Conservation (phyloP, 805 yeast species). For the Pichia kluyveri region DNA sequence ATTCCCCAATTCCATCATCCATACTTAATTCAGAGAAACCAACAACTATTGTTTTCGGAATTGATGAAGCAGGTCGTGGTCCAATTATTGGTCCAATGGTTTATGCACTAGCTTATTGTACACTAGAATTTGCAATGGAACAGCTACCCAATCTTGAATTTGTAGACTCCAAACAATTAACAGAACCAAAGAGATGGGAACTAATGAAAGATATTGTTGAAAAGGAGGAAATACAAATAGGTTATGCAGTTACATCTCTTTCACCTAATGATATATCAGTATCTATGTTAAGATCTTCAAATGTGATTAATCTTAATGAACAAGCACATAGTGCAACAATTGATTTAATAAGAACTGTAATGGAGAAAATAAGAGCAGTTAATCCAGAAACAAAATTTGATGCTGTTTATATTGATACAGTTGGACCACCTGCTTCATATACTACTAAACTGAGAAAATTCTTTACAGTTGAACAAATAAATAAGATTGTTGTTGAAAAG, state of each 20-base stretch:
- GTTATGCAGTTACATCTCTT: constrained; percentile 82
- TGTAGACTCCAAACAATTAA: constrained; percentile 87
- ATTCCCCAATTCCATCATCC: not conserved
- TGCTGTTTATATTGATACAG: constrained; percentile 87
- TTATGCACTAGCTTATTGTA: constrained; percentile 78
- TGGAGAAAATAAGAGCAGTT: constrained; percentile 28
- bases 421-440: constrained; percentile 87
- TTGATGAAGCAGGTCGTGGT: constrained; percentile 98
- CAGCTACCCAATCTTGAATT: constrained; percentile 58
- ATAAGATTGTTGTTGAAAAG: constrained; percentile 71
- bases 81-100: constrained; percentile 99
- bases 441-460: constrained; percentile 59
- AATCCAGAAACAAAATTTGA: constrained; percentile 47
- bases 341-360: constrained; percentile 55
- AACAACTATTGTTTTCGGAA: constrained; percentile 50
- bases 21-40: not conserved
- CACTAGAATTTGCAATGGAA: constrained; percentile 38
- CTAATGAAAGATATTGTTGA: constrained; percentile 52
- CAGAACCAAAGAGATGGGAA: constrained; percentile 57
- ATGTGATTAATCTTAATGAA: constrained; percentile 69
- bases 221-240: constrained; percentile 48
- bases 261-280: constrained; percentile 80
- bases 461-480: constrained; percentile 49
- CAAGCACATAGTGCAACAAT: constrained; percentile 97
- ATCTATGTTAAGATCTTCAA: constrained; percentile 64